Percentiles rank a stretch among this genome's conserved stretches.
Conservation (phyloP, 768 basidiomycete genomes). For the Lentinula lateritia region DNA sequence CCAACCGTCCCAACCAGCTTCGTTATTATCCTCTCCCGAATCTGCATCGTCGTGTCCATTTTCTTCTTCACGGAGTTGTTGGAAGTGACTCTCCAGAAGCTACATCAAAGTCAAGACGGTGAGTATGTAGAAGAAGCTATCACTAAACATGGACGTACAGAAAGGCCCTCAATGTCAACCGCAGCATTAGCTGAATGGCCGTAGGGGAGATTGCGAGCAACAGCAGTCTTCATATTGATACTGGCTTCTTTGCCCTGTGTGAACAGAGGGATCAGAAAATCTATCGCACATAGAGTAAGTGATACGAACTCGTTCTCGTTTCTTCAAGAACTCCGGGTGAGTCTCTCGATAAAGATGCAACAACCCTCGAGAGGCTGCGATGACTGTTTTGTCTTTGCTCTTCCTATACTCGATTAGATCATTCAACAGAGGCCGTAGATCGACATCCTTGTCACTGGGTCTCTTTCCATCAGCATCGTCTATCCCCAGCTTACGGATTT, state of each 20-base stretch:
- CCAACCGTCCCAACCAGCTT: slow-evolving; percentile 84
- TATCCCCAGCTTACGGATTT: background rate
- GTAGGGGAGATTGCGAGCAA: slow-evolving; percentile 68
- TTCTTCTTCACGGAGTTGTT: slow-evolving; percentile 56
- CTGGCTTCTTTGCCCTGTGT: slow-evolving; percentile 83
- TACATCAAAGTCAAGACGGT: slow-evolving; percentile 20
- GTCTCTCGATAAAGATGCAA: slow-evolving; percentile 93
- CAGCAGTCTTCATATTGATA: slow-evolving; percentile 58
- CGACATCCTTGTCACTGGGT: slow-evolving; percentile 1
- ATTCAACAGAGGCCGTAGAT: slow-evolving; percentile 45
- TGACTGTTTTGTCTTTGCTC: slow-evolving; percentile 90
- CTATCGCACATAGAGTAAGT: background rate
- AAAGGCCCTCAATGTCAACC: slow-evolving; percentile 85
- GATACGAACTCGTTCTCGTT: slow-evolving; percentile 68
- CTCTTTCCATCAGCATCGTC: background rate
- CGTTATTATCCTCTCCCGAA: slow-evolving; percentile 44
- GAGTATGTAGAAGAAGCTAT: background rate
- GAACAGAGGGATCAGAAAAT: slow-evolving; percentile 10
- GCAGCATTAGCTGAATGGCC: slow-evolving; percentile 74
- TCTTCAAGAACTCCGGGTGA: slow-evolving; percentile 88
- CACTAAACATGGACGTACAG: slow-evolving; percentile 42
- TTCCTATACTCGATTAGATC: slow-evolving; percentile 95
- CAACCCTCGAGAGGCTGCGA: slow-evolving; percentile 82
- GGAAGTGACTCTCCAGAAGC: slow-evolving; percentile 87
- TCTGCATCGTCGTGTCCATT: slow-evolving; percentile 22